Base-by-base conservation (phyloP, 345 rosid genomes). In the Linum tenue region DNA sequence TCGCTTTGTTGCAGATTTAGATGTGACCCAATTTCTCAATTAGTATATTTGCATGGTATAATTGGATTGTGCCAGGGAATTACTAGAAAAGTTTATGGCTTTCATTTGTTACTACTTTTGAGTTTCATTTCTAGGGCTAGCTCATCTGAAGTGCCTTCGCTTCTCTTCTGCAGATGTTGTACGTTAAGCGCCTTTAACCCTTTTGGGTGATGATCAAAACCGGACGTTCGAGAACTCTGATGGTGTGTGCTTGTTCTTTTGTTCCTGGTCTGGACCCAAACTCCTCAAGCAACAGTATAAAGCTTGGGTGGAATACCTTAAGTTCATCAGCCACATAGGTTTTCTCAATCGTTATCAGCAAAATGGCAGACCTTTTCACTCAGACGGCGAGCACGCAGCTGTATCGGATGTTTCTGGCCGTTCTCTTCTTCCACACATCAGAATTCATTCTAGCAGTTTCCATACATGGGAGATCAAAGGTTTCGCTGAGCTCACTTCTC, bases 361-460 rank as follows among this genome's bases (percentile, higher is more conserved):
- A 70, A 75, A 88, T 86, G 90, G 59, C 76, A 79, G 90, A 84
- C 63, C 69, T 79, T 37, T 75, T 79, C 56, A 65, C 77, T 71
- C 71, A 70, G 65, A 73, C 83, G 2, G 82, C 77, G 5, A 62
- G 62, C 77, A 73, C 81, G 64, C 90, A 88, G 83, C 75, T 89
- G 69, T 68, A 68, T 8, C 85, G 83, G 67, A 73, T 83, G 84
- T 66, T 78, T 43, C 17, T 83, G 40, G 85, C 88, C 0, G 55
- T 83, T 37, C 17, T 70, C 77, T 82, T 84, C 80, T 86, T 89
- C 76, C 90, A 86, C 63, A 41, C 62, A 69, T 86, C 96, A 0
- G 88, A 86, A 64, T 84, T 81, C 73, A 10, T 84, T 60, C 73
- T 86, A 4, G 92, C 90, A 31, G 8, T 71, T 65, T 69, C 70